Evolutionary conservation across 352 stramenopile species (phyloP), one percentile per base, ranked within the genome.

Genomic region (Saprolegnia diclina): DNA sequence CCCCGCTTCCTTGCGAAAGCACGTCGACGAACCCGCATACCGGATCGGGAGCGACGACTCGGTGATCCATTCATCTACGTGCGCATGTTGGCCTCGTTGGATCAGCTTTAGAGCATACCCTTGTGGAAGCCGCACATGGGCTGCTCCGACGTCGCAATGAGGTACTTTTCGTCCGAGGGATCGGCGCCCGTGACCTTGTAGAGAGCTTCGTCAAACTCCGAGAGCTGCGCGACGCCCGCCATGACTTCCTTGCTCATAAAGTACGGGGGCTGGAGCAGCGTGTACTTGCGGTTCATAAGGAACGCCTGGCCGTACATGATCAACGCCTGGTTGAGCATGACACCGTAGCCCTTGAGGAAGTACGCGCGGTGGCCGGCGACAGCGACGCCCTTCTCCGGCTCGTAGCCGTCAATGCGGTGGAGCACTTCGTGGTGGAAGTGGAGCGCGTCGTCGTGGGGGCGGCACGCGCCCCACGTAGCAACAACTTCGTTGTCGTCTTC

Each of bases 211-310:
- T 99, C 97, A 79, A 99, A 99, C 74, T 99, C 96, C 67, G 99
- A 96, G 45, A 99, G 87, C 79, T 99, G 97, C 32, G 97, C 97
- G 54, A 99, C 98, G 18, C 88, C 89, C 55, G 92, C 88, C 97
- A 99, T 99, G 35, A 92, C 77, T 21, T 99, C 96, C 89, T 99
- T 99, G 79, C 99, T 99, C 96, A 99, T 99, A 73, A 99, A 98
- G 81, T 97, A 99, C 54, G 97, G 97, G 29, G 97, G 97, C 87
- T 99, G 98, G 32, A 99, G 76, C 67, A 99, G 93, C 72, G 98
- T 98, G 83, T 99, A 99, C 61, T 96, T 87, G 29, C 88, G 83
- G 72, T 90, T 89, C 71, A 92, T 86, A 62, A 99, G 83, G 79
- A 99, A 99, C 61, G 96, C 76, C 80, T 99, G 96, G 38, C 92